Conservation (phyloP, 176 grass and related monocot species). For the Cenchrus americanus region DNA sequence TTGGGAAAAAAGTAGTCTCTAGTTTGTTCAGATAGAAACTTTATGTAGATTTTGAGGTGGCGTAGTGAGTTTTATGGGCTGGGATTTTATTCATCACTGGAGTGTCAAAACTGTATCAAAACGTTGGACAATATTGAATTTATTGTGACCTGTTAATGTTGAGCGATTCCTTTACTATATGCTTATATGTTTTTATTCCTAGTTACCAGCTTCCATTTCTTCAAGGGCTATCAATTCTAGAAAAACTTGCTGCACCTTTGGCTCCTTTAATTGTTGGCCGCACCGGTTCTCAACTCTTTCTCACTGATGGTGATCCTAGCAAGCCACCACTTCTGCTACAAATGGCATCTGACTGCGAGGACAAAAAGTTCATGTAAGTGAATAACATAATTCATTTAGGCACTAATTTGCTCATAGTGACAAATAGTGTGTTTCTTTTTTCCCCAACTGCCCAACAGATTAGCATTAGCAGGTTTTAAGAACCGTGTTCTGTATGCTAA, state of each 20-base stretch:
- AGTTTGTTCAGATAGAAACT: slow-evolving; percentile 2
- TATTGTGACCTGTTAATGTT: neutral
- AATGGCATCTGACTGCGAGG: slow-evolving; percentile 73
- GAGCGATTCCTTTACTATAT: neutral
- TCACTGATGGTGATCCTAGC: slow-evolving; percentile 80
- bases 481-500: slow-evolving; percentile 77
- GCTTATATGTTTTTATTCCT: slow-evolving; percentile 17
- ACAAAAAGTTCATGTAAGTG: slow-evolving; percentile 72
- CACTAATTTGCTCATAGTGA: slow-evolving; percentile 6
- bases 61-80: slow-evolving; percentile 8
- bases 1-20: slow-evolving; percentile 20
- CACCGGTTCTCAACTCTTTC: slow-evolving; percentile 82
- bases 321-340: slow-evolving; percentile 75
- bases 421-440: slow-evolving; percentile 19
- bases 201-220: slow-evolving; percentile 85
- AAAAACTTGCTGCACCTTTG: slow-evolving; percentile 80
- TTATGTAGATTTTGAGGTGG: slow-evolving; percentile 5
- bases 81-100: neutral
- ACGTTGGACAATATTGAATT: neutral
- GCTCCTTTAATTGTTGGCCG: slow-evolving; percentile 72
- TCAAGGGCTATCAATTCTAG: slow-evolving; percentile 74
- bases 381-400: slow-evolving; percentile 7
- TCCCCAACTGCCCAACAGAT: slow-evolving; percentile 45
- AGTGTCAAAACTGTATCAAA: neutral
- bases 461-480: slow-evolving; percentile 74